These are phyloP conservation scores for Paxillus involutus DNA, from an alignment of 768 basidiomycete genomes.

Conservation along the genomic window DNA sequence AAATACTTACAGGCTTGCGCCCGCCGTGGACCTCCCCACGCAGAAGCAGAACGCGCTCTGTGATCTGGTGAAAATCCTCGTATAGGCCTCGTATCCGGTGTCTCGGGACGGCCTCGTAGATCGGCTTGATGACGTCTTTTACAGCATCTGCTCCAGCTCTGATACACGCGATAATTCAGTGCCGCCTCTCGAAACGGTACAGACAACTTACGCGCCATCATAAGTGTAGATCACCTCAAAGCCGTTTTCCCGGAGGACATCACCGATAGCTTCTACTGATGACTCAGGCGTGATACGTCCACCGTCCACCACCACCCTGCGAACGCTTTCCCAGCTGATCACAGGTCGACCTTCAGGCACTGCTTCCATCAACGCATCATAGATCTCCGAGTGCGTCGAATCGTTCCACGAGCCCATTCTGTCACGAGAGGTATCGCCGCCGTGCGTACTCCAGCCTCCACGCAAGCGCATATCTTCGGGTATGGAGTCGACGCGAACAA, in stretches of 20 bases:
- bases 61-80: slow-evolving; percentile 37
- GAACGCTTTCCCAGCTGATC: slow-evolving; percentile 26
- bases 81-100: slow-evolving; percentile 35
- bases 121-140: slow-evolving; percentile 38
- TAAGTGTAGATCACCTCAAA: slow-evolving; percentile 44
- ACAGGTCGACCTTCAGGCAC: slow-evolving; percentile 12
- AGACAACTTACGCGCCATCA: slow-evolving; percentile 36
- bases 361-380: slow-evolving; percentile 15
- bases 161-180: neutral
- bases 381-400: slow-evolving; percentile 14
- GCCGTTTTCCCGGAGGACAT: slow-evolving; percentile 36
- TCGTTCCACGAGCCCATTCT: slow-evolving; percentile 21
- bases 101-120: slow-evolving; percentile 33
- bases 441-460: slow-evolving; percentile 27
- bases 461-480: slow-evolving; percentile 31
- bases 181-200: neutral
- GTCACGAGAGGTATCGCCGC: slow-evolving; percentile 13
- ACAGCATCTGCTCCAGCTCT: slow-evolving; percentile 39
- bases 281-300: slow-evolving; percentile 18
- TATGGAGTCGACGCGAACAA: slow-evolving; percentile 38
- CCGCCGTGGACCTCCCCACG: slow-evolving; percentile 37
- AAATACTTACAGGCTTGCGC: slow-evolving; percentile 38
- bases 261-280: slow-evolving; percentile 29
- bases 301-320: slow-evolving; percentile 19
- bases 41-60: slow-evolving; percentile 38